A percentile compares a stretch with the other conserved stretches of the same genome.
Conservation (phyloP, 306 rosid genomes). For the Ochetophila trinervis region DNA sequence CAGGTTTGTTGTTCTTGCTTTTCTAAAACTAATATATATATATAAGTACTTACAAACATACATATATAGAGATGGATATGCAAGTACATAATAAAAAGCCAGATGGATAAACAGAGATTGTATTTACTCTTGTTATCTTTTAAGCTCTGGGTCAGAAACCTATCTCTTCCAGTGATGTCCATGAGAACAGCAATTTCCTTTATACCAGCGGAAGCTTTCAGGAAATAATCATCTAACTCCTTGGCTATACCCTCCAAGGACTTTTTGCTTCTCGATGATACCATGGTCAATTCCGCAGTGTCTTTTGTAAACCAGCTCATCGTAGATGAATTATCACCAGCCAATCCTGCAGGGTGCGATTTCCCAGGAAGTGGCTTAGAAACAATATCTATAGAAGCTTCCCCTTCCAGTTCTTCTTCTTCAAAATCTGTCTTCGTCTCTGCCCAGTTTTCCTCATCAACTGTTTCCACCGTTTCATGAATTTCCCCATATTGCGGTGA, state of each 20-base stretch:
- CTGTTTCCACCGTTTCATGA: conserved; percentile 38
- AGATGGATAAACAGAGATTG: conserved; percentile 14
- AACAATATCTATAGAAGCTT: conserved; percentile 37
- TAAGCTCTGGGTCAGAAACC: conserved; percentile 43
- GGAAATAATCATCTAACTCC: conserved; percentile 79
- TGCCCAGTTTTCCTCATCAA: conserved; percentile 70
- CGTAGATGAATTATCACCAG: conserved; percentile 39
- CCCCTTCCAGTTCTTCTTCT: conserved; percentile 59
- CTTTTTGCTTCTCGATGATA: conserved; percentile 48
- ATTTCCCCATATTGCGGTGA: conserved; percentile 16
- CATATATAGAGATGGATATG: background rate
- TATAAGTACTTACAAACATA: background rate
- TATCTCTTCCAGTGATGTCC: conserved; percentile 55
- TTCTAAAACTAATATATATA: too few relatives aligned
- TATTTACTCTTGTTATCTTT: conserved; percentile 47
- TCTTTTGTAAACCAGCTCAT: conserved; percentile 38
- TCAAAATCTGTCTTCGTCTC: conserved; percentile 69
- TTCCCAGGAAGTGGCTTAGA: conserved; percentile 35
- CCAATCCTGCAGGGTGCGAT: conserved; percentile 31
- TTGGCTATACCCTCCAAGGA: conserved; percentile 60
- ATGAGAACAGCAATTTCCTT: conserved; percentile 81
- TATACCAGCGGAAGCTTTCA: conserved; percentile 70
- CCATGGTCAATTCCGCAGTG: conserved; percentile 30
- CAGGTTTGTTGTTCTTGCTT: too few relatives aligned
- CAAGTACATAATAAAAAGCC: background rate